Percentiles rank a stretch among this genome's conserved stretches.
phyloP scores from a whole-genome alignment of 768 basidiomycete species.

The Hemileccinum rubropunctum region DNA sequence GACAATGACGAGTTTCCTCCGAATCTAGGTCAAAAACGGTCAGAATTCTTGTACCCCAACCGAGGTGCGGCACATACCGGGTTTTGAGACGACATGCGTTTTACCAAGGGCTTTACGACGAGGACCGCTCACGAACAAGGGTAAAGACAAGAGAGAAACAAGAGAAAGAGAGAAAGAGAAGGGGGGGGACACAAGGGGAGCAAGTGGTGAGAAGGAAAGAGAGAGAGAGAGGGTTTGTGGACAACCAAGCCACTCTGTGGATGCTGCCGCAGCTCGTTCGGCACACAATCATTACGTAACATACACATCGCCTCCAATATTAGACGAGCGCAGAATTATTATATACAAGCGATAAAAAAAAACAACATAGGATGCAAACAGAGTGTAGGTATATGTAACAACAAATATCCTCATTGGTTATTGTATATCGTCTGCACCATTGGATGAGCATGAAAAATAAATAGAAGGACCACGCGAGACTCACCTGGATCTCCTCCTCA shows the following conservation, averaged over 20 bases:
- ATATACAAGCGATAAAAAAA: too few species aligned
- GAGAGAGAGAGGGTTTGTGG: constrained; percentile 8
- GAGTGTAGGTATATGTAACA: constrained; percentile 5
- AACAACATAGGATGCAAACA: too few species aligned
- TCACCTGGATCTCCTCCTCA: constrained; percentile 58
- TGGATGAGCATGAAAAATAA: neutral
- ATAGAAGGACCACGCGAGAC: neutral
- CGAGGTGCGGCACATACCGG: constrained; percentile 43
- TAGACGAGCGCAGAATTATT: too few species aligned
- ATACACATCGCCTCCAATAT: constrained; percentile 14
- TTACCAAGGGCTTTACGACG: constrained; percentile 27
- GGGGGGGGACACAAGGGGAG: neutral
- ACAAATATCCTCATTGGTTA: too few species aligned
- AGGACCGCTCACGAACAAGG: neutral
- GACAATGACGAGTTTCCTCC: constrained; percentile 93
- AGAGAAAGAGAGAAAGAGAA: neutral
- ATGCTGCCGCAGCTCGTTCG: constrained; percentile 27
- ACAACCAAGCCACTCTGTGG: constrained; percentile 20
- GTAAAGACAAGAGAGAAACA: neutral
- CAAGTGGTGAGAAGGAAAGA: constrained; percentile 17
- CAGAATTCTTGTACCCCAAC: neutral
- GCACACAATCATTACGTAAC: constrained; percentile 29
- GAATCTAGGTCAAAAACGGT: constrained; percentile 53
- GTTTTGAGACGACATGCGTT: constrained; percentile 54
- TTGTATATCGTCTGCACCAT: constrained; percentile 30